Evolutionary conservation across 2,329 filamentous ascomycete species (phyloP).

Genomic region (Microsporum canis): DNA sequence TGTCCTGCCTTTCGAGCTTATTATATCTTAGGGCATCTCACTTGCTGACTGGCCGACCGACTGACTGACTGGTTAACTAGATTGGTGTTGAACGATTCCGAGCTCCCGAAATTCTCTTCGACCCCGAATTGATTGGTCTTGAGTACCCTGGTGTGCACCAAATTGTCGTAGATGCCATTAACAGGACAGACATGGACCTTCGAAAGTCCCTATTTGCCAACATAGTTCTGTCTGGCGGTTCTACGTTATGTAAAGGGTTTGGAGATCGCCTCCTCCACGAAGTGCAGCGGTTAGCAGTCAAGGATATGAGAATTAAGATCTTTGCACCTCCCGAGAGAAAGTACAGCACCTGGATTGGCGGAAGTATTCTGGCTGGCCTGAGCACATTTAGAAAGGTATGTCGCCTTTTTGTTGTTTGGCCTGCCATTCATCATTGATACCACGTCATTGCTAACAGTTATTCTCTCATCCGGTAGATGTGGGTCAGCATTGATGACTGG

Average conservation of each 20-base stretch:
- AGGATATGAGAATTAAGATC: conserved; percentile 99
- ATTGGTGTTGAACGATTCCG: conserved; percentile 89
- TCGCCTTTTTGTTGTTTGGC: conserved; percentile 8
- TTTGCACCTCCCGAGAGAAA: conserved; percentile 95
- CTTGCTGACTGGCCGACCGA: not conserved
- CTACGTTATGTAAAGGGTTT: conserved; percentile 92
- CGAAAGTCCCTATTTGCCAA: conserved; percentile 90
- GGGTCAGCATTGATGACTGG: conserved; percentile 99
- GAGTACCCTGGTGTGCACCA: conserved; percentile 97
- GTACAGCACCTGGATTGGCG: conserved; percentile 98
- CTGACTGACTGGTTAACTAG: conserved; percentile 32
- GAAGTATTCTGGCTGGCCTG: conserved; percentile 88
- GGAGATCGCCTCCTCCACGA: conserved; percentile 85
- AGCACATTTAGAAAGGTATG: conserved; percentile 96
- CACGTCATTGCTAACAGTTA: not conserved
- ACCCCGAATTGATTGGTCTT: conserved; percentile 90
- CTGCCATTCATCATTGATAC: not conserved
- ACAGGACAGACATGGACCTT: conserved; percentile 86
- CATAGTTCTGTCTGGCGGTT: conserved; percentile 92
- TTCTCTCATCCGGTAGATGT: conserved; percentile 57
- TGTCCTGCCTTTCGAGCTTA: not conserved
- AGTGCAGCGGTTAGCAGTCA: conserved; percentile 84
- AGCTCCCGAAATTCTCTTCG: conserved; percentile 93
- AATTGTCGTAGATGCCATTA: conserved; percentile 93
- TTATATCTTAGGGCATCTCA: no score